Evolutionary conservation across 441 rosid genomes (phyloP), one percentile per base, ranked within the genome.

Genomic region (Corymbia calophylla): DNA sequence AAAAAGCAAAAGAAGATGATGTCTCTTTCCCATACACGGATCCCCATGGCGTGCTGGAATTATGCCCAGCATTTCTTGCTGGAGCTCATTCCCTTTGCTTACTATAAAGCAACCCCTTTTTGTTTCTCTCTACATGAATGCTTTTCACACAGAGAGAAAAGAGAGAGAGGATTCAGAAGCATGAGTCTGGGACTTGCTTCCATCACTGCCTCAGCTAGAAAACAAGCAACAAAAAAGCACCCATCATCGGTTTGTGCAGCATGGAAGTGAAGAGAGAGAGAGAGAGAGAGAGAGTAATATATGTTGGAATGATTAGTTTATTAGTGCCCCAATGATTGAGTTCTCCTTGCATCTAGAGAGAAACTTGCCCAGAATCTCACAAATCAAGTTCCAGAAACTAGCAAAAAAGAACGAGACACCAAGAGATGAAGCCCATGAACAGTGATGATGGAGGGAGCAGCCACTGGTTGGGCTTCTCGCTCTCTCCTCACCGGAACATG

Each of bases 31-130:
- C 62, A 86, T 29, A 35, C 90, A 54, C 90, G 70, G 90, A 89
- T 89, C 90, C 90, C 90, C 77, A 89, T 86, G 86, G 68, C 55
- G 16, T 89, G 88, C 90, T 66, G 90, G 80, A 89, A 80, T 85
- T 55, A 44, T 89, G 88, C 86, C 88, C 86, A 66, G 84, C 90
- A 89, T 89, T 66, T 62, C 90, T 86, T 87, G 87, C 88, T 89
- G 89, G 58, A 64, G 62, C 86, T 77, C 91, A 87, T 89, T 89
- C 89, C 80, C 86, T 89, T 87, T 73, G 89, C 29, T 89, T 81
- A 89, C 32, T 87, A 54, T 48, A 89, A 89, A 87, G 86, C 86
- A 77, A 60, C 86, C 13, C n/a, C 82, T 89, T 47, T 15, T 47
- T 44, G 68, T 85, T 86, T 21, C 17, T 48, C 55, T 66, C 55